Conservation (phyloP, 139 green algal species). For the Chlorella sorokiniana region DNA sequence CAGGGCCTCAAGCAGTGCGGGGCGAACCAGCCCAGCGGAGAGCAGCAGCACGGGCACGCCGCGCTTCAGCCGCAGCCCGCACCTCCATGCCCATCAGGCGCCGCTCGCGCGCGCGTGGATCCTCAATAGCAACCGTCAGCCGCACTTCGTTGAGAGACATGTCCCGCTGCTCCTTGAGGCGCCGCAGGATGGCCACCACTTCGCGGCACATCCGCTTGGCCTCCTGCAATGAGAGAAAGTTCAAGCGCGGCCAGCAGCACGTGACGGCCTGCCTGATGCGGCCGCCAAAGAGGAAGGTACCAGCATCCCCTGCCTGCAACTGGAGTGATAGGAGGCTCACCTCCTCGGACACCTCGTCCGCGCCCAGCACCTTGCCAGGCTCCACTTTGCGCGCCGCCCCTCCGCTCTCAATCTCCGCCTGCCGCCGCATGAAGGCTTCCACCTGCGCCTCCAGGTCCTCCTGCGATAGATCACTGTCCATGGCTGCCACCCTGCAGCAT, state of each 20-base stretch:
- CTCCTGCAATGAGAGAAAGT: constrained; percentile 1
- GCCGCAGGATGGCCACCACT: constrained; percentile 67
- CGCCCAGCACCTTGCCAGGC: constrained; percentile 50
- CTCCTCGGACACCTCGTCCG: constrained; percentile 62
- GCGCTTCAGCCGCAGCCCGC: neutral
- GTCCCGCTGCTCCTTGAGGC: constrained; percentile 76
- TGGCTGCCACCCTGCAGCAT: constrained; percentile 3
- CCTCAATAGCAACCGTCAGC: constrained; percentile 84
- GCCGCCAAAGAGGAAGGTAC: neutral
- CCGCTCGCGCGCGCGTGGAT: constrained; percentile 64
- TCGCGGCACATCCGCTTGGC: constrained; percentile 76
- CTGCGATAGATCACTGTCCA: constrained; percentile 38
- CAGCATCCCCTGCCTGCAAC: neutral
- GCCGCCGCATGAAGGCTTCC: constrained; percentile 83
- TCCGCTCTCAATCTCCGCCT: constrained; percentile 84
- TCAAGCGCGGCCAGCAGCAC: neutral
- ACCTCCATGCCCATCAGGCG: constrained; percentile 72
- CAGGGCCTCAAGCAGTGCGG: neutral
- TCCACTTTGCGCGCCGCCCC: constrained; percentile 14
- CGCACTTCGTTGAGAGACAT: constrained; percentile 84
- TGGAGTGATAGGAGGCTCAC: constrained; percentile 5
- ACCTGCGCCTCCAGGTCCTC: constrained; percentile 80
- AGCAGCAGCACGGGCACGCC: neutral
- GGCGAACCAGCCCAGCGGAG: neutral
- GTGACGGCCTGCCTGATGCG: neutral